Base-by-base conservation (phyloP, 2,329 filamentous ascomycete species). In the Lizonia empirigonia region DNA sequence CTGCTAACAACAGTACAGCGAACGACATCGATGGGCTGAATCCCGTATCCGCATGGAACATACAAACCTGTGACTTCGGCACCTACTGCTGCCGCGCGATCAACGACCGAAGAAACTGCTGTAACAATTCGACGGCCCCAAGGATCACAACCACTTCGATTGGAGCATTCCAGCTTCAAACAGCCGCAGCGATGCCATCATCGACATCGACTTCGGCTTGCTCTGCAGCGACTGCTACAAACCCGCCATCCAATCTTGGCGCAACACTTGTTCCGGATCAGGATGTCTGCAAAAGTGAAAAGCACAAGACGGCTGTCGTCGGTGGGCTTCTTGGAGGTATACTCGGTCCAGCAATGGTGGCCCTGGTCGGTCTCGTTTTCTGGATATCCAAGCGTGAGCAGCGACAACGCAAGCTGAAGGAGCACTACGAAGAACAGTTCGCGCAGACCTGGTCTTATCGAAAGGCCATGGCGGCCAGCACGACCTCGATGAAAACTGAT, bases 41-140 rank as follows among this genome's bases (percentile, higher is more conserved):
- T 16, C 44, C 50, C 24, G 58, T 67, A 15, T 27, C 50, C n/a
- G 59, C 64, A 39, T 72, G 69, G 69, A 70, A 69, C 41, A 55
- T 72, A 10, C 69, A 71, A 46, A 68, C 58, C 20, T 72, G 70
- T 53, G 63, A 71, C 46, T 67, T 56, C 15, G 70, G 70, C n/a
- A 56, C 52, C 42, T 71, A 71, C 42, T 72, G 70, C 56, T 71
- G 70, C 48, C 68, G 69, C 49, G 56, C 65, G 5, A 42, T 48
- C 35, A 53, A 53, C 24, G 67, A 69, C 35, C 54, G 34, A 15
- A 41, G 46, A 13, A 68, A 58, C 44, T 72, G 70, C 59, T 72
- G 70, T 56, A 61, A 56, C 39, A 65, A 69, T 30, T 16, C 62
- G 3, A 62, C 61, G 1, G 60, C 64, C 3, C 67, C 64, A 1